phyloP scores from a whole-genome alignment of 768 basidiomycete genomes.

The Suillus brevipes region DNA sequence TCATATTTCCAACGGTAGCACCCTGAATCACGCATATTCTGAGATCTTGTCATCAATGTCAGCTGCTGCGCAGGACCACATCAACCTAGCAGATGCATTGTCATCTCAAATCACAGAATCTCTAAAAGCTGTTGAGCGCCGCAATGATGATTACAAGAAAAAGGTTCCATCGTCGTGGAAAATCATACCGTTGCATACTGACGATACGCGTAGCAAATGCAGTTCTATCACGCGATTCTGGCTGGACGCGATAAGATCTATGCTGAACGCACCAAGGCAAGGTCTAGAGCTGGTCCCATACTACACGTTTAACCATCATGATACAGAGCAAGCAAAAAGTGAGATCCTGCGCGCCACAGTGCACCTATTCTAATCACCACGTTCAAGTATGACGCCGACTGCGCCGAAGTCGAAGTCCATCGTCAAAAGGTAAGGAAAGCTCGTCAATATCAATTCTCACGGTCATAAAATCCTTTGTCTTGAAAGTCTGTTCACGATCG shows the following conservation, averaged over 20 bases:
- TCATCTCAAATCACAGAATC: slow-evolving; percentile 61
- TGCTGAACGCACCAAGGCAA: slow-evolving; percentile 68
- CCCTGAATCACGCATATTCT: slow-evolving; percentile 69
- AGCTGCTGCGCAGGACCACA: slow-evolving; percentile 67
- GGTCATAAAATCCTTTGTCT: background rate
- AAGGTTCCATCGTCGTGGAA: slow-evolving; percentile 42
- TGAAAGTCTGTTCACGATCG: slow-evolving; percentile 56
- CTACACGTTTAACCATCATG: background rate
- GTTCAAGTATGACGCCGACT: slow-evolving; percentile 76
- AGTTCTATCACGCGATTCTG: slow-evolving; percentile 70
- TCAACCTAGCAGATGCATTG: slow-evolving; percentile 62
- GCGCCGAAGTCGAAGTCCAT: slow-evolving; percentile 66
- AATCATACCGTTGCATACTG: slow-evolving; percentile 7
- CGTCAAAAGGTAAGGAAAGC: slow-evolving; percentile 62
- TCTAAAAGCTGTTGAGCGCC: slow-evolving; percentile 58
- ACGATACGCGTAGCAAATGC: slow-evolving; percentile 52
- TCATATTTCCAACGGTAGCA: slow-evolving; percentile 44
- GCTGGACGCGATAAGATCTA: slow-evolving; percentile 70
- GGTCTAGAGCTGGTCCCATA: slow-evolving; percentile 14
- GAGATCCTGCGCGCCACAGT: slow-evolving; percentile 9
- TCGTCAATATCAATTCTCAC: background rate
- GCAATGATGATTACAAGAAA: slow-evolving; percentile 66
- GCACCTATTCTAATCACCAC: slow-evolving; percentile 7
- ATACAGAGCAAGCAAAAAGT: slow-evolving; percentile 36
- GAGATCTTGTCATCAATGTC: slow-evolving; percentile 63